These are phyloP conservation scores for Fistulifera solaris DNA, from an alignment of 108 stramenopile genomes.

Conservation along the genomic window DNA sequence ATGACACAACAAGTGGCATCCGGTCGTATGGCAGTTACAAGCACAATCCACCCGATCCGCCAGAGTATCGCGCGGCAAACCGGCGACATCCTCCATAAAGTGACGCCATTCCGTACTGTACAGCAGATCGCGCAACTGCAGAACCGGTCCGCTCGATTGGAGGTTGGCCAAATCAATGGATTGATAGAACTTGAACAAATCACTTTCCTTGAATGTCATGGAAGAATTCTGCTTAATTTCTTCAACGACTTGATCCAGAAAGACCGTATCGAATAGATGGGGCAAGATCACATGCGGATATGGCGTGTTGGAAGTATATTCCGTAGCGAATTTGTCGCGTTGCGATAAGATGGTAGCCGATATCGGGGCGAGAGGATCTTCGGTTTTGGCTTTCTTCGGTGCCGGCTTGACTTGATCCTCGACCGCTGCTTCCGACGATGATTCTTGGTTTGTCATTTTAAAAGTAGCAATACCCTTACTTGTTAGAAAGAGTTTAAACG, in stretches of 20 bases:
- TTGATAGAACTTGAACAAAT: conserved; percentile 92
- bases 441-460: too few species aligned
- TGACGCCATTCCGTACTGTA: conserved; percentile 81
- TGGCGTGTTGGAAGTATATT: conserved; percentile 22
- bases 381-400: too few species aligned
- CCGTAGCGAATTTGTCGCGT: neutral
- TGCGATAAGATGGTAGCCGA: neutral
- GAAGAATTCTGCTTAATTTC: conserved; percentile 84
- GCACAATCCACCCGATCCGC: conserved; percentile 87
- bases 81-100: conserved; percentile 69
- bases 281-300: conserved; percentile 59
- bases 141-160: conserved; percentile 24
- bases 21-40: conserved; percentile 87
- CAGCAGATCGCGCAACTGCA: conserved; percentile 67
- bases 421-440: too few species aligned
- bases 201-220: conserved; percentile 94
- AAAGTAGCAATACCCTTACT: too few species aligned
- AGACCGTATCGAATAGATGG: conserved; percentile 44
- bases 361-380: too few species aligned
- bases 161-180: conserved; percentile 75
- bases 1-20: conserved; percentile 94
- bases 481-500: too few species aligned
- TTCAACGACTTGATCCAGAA: conserved; percentile 50
- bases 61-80: conserved; percentile 53
- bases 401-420: too few species aligned